These are phyloP conservation scores for Daldinia childiae DNA, from an alignment of 495 filamentous ascomycete species.

Conservation along the genomic window DNA sequence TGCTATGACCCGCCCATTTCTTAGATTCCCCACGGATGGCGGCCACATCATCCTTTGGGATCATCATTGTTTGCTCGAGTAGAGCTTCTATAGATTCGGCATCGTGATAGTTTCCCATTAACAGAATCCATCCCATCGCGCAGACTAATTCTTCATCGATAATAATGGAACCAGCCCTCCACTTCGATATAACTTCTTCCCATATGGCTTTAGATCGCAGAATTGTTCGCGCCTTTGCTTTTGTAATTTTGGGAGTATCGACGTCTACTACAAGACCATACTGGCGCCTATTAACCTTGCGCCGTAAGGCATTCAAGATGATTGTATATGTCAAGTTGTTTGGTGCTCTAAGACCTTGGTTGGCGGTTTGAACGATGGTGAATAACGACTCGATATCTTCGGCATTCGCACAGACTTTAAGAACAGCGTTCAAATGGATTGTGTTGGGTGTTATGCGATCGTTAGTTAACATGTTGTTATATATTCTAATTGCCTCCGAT, in stretches of 20 bases:
- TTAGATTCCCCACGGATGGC: conserved; percentile 6
- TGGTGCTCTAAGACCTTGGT: conserved; percentile 66
- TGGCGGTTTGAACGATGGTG: conserved; percentile 72
- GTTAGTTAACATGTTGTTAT: conserved; percentile 72
- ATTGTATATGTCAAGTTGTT: conserved; percentile 79
- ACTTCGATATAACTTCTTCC: conserved; percentile 78
- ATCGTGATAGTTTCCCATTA: conserved; percentile 64
- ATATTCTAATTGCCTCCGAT: conserved; percentile 71
- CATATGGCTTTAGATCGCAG: conserved; percentile 75
- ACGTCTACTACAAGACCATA: conserved; percentile 30
- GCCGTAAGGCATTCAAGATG: conserved; percentile 75
- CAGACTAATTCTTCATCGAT: conserved; percentile 79
- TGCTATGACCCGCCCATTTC: conserved; percentile 3
- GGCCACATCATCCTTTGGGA: conserved; percentile 60
- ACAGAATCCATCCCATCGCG: conserved; percentile 78
- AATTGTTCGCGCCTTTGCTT: conserved; percentile 51
- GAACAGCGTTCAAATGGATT: conserved; percentile 85
- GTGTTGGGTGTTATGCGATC: conserved; percentile 70
- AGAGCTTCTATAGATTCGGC: conserved; percentile 75
- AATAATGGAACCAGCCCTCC: conserved; percentile 71
- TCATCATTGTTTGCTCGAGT: conserved; percentile 78
- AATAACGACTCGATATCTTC: conserved; percentile 79
- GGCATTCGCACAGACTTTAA: conserved; percentile 78
- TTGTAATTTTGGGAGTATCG: conserved; percentile 44
- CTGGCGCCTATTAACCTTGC: conserved; percentile 27